phyloP scores from a whole-genome alignment of 306 rosid genomes.

The Lotus japonicus region DNA sequence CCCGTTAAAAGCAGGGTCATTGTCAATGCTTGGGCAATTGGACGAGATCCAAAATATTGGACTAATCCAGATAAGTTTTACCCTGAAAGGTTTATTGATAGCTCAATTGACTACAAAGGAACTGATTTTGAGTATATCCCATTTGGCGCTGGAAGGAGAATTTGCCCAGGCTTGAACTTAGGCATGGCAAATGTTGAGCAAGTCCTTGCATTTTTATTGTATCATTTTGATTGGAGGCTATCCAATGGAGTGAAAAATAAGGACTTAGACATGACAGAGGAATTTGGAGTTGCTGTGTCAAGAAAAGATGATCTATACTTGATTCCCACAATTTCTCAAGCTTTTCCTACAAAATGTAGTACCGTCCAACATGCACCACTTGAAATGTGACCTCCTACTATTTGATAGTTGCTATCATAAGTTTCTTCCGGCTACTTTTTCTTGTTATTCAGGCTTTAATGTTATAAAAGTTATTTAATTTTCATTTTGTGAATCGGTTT shows the following conservation, averaged over 20 bases:
- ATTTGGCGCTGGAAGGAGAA: conserved; percentile 26
- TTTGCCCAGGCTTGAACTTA: not conserved
- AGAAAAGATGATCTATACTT: not conserved
- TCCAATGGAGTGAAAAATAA: not conserved
- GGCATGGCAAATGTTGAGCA: conserved; percentile 3
- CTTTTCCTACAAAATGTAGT: not conserved
- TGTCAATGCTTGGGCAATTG: conserved; percentile 24
- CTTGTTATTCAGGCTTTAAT: too few relatives aligned
- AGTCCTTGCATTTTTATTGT: not conserved
- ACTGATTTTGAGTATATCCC: not conserved
- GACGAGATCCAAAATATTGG: conserved; percentile 22
- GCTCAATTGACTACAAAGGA: not conserved
- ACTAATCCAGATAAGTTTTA: not conserved
- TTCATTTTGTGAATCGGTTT: too few relatives aligned
- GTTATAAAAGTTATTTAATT: too few relatives aligned
- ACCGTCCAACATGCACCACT: too few relatives aligned
- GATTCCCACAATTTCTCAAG: not conserved
- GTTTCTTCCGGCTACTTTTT: too few relatives aligned
- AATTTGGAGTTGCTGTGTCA: not conserved
- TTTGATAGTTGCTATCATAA: too few relatives aligned
- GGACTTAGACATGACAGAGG: not conserved
- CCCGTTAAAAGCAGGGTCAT: conserved; percentile 5
- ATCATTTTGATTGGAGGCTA: conserved; percentile 13
- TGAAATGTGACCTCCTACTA: too few relatives aligned
- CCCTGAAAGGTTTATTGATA: not conserved